A percentile compares a stretch with the other conserved stretches of the same genome.
These are phyloP conservation scores for Coniochaeta pulveracea DNA, from an alignment of 2,329 filamentous ascomycete genomes.

Conservation along the genomic window DNA sequence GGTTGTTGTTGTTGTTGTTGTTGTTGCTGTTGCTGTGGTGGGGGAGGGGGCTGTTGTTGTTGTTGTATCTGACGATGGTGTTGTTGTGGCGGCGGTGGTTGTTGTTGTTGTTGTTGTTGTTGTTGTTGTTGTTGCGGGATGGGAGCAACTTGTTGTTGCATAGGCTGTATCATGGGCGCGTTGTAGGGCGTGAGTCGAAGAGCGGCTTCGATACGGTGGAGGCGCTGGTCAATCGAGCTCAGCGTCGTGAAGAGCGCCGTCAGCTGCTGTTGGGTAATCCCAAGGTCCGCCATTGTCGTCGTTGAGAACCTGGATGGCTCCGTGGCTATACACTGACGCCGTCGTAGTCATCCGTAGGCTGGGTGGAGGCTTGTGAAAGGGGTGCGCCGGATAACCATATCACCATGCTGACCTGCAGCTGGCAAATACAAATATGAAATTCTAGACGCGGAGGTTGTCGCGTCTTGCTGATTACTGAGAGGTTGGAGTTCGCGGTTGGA, in stretches of 20 bases:
- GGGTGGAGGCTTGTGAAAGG: background rate
- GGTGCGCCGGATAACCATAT: background rate
- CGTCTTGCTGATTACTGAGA: background rate
- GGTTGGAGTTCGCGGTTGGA: background rate
- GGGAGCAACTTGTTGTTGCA: conserved; percentile 3
- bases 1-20: conserved; percentile 1
- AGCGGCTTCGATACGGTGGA: conserved; percentile 16
- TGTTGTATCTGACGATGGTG: conserved; percentile 1
- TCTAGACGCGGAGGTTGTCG: background rate
- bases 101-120: conserved; percentile 4
- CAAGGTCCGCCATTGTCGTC: background rate
- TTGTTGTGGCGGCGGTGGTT: background rate
- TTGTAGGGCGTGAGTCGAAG: conserved; percentile 8
- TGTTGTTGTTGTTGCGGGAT: conserved; percentile 3
- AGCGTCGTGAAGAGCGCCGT: conserved; percentile 16
- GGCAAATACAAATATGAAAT: no score
- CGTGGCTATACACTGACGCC: background rate
- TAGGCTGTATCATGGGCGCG: conserved; percentile 3
- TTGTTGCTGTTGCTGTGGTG: conserved; percentile 4
- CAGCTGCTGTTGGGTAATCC: conserved; percentile 10
- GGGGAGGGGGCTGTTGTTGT: conserved; percentile 2
- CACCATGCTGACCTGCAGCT: no score
- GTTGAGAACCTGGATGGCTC: background rate
- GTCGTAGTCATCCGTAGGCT: background rate
- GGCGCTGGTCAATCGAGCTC: conserved; percentile 18